phyloP scores from a whole-genome alignment of 225 moss, liverwort and hornwort species.

The Bryoerythrophyllum caledonicum region DNA sequence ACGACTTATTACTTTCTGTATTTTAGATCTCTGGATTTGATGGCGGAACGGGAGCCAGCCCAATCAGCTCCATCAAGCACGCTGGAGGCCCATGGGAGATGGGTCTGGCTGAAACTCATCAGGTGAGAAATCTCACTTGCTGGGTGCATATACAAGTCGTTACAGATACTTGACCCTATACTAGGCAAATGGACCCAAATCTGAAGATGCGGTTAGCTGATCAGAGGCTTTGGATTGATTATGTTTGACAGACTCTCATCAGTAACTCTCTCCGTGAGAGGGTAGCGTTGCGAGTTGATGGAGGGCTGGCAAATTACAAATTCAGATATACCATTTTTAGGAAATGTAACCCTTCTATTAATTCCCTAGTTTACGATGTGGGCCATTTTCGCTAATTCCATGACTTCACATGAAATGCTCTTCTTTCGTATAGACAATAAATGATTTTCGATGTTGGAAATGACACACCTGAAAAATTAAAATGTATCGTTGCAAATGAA shows the following conservation, averaged over 20 bases:
- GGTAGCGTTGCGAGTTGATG: slow-evolving; percentile 87
- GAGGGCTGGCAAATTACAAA: too few relatives aligned
- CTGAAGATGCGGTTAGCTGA: slow-evolving; percentile 35
- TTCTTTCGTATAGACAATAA: too few relatives aligned
- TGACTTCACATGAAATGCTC: too few relatives aligned
- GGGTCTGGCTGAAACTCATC: slow-evolving; percentile 94
- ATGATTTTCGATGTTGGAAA: too few relatives aligned
- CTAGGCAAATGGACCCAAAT: background rate
- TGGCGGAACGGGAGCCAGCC: slow-evolving; percentile 99
- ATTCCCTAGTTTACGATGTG: too few relatives aligned
- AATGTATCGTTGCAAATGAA: too few relatives aligned
- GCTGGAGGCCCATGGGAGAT: slow-evolving; percentile 99
- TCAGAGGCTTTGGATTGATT: background rate
- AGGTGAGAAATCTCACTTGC: slow-evolving; percentile 60
- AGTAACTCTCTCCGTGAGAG: slow-evolving; percentile 90
- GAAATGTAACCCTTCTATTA: too few relatives aligned
- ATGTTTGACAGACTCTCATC: slow-evolving; percentile 59
- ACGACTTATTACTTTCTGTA: background rate
- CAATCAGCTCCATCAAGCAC: slow-evolving; percentile 98
- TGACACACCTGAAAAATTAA: too few relatives aligned
- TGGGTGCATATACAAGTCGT: slow-evolving; percentile 17
- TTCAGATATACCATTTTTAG: too few relatives aligned
- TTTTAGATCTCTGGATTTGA: slow-evolving; percentile 92
- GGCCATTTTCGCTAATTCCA: too few relatives aligned
- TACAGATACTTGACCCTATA: slow-evolving; percentile 29